Base-by-base conservation (phyloP, 345 rosid genomes). In the Cardamine resedifolia region DNA sequence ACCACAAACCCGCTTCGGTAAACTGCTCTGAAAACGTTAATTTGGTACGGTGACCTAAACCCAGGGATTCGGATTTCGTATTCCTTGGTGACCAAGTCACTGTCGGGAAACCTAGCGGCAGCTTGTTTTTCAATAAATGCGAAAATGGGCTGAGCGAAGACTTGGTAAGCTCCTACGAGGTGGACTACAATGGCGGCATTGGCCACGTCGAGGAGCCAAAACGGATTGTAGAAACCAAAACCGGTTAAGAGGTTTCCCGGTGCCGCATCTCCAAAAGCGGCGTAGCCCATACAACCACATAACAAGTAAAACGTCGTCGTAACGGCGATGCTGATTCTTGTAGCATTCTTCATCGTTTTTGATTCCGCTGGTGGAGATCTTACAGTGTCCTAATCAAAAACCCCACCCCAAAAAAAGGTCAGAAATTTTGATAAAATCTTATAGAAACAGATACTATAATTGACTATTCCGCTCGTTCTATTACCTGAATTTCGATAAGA, bases 401-500 rank as follows among this genome's bases (percentile, higher is more conserved):
- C 20, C 14, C 6, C 16, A 36, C 12, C 18, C 36, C 24, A 6
- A 5, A 5, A 43, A 34, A 43, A 24, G 5, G 30, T 53, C 5
- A 39, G 62, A 16, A 15, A 21, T n/a, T 58, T 20, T 16, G 36
- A 3, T 4, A 56, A 38, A 38, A n/a, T 26, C 26, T 39, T 53
- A 27, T 14, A 28, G 15, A 16, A 51, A 52, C 39, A 38, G 2
- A 24, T 50, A 19, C 34, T 21, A 15, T 11, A 47, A 4, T 43
- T 14, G 49, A 44, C 21, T 30, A 24, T 27, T 26, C 7, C 2
- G 24, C 16, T 43, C 16, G 39, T 18, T 36, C 7, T 47, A 3
- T 67, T 74, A 88, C 97, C 92, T 91, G 97, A 68, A 91, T 91
- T 58, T 91, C 96, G 15, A 89, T 80, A 19, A 91, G 96, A 68